Evolutionary conservation across 768 basidiomycete species (phyloP).

Genomic region (Pleurotus platypus): DNA sequence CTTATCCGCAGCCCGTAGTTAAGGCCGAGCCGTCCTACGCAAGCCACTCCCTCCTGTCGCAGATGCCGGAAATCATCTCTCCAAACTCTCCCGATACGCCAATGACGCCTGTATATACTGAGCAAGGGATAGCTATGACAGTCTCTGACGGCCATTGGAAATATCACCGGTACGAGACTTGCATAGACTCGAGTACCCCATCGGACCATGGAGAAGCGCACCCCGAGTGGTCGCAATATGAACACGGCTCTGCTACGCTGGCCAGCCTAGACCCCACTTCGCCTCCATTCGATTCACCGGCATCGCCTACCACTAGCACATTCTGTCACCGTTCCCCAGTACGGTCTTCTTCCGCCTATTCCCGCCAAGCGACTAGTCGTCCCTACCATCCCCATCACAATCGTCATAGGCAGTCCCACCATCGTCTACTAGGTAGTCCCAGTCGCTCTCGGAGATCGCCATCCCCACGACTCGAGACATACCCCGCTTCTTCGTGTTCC

Average conservation of each 20-base stretch:
- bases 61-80: background rate
- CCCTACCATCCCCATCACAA: background rate
- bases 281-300: background rate
- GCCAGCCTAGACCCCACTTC: too few species aligned
- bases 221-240: too few species aligned
- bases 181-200: too few species aligned
- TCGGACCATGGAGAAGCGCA: too few species aligned
- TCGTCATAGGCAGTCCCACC: background rate
- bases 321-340: background rate
- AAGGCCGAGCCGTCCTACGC: background rate
- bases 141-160: too few species aligned
- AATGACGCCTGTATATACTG: background rate
- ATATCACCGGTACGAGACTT: too few species aligned
- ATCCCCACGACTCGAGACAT: background rate
- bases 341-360: background rate
- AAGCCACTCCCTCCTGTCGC: background rate
- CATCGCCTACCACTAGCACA: background rate
- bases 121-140: background rate
- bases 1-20: background rate
- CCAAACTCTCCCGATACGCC: background rate
- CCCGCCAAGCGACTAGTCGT: background rate
- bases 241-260: too few species aligned
- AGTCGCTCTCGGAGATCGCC: background rate
- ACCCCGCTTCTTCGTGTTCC: background rate
- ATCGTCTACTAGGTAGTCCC: slow-evolving; percentile 3